Percentiles rank a stretch among this genome's conserved stretches.
phyloP scores from a whole-genome alignment of 805 yeast species.

The Hanseniaspora taiwanica region DNA sequence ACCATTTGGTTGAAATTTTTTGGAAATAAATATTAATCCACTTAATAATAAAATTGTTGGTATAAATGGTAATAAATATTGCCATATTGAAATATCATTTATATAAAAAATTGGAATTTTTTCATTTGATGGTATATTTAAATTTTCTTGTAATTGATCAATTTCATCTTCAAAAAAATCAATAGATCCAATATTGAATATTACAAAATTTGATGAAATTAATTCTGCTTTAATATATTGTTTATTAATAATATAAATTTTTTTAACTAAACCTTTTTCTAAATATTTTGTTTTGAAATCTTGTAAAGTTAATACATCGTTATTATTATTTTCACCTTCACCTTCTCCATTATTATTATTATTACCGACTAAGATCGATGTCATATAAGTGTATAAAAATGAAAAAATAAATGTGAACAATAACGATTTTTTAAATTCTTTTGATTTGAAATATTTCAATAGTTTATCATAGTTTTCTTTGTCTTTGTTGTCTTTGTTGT shows the following conservation, averaged over 20 bases:
- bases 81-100: slow-evolving; percentile 52
- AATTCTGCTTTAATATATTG: slow-evolving; percentile 59
- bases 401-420: slow-evolving; percentile 28
- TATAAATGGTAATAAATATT: slow-evolving; percentile 47
- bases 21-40: slow-evolving; percentile 40
- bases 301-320: slow-evolving; percentile 43
- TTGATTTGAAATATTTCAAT: slow-evolving; percentile 28
- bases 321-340: no score
- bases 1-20: slow-evolving; percentile 25
- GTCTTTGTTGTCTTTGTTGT: slow-evolving; percentile 12
- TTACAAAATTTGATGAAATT: slow-evolving; percentile 32
- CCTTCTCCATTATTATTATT: slow-evolving; percentile 11
- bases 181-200: slow-evolving; percentile 80
- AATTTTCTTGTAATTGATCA: slow-evolving; percentile 54
- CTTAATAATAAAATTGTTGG: slow-evolving; percentile 77
- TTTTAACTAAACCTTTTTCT: slow-evolving; percentile 66
- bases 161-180: slow-evolving; percentile 76
- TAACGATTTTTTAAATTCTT: slow-evolving; percentile 28
- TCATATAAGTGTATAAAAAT: slow-evolving; percentile 24
- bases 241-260: slow-evolving; percentile 60
- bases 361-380: slow-evolving; percentile 14
- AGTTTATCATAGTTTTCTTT: slow-evolving; percentile 13
- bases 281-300: slow-evolving; percentile 73
- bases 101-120: slow-evolving; percentile 68
- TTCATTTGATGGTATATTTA: slow-evolving; percentile 53